A percentile compares a stretch with the other conserved stretches of the same genome.
These are phyloP conservation scores for Beauveria medogensis DNA, from an alignment of 2,329 filamentous ascomycete genomes.

Conservation along the genomic window DNA sequence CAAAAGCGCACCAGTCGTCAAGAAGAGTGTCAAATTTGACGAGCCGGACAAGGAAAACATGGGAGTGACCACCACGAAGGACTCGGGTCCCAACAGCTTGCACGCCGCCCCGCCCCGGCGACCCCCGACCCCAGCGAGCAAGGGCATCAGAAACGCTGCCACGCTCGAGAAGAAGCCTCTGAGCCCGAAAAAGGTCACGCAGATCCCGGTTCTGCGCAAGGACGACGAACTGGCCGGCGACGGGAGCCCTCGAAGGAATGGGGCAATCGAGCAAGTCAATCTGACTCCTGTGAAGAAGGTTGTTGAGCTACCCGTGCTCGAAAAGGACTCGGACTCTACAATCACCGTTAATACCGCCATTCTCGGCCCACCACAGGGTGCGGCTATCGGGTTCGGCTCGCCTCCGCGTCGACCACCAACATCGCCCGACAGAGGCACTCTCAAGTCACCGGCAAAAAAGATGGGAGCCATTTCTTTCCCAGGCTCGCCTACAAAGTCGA, in stretches of 20 bases:
- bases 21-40: conserved; percentile 57
- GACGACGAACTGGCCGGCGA: conserved; percentile 47
- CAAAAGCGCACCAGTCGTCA: conserved; percentile 24
- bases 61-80: conserved; percentile 34
- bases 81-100: conserved; percentile 27
- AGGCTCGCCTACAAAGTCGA: conserved; percentile 25
- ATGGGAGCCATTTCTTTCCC: conserved; percentile 24
- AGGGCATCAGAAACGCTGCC: conserved; percentile 26
- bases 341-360: conserved; percentile 21
- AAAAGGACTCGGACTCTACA: conserved; percentile 17
- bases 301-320: conserved; percentile 10
- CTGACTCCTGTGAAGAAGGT: conserved; percentile 37
- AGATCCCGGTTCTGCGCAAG: conserved; percentile 37
- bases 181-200: conserved; percentile 58
- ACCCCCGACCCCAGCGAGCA: conserved; percentile 22
- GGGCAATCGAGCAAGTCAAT: background rate
- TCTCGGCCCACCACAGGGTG: conserved; percentile 28
- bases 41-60: conserved; percentile 59
- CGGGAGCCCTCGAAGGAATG: conserved; percentile 45
- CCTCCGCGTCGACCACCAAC: conserved; percentile 47
- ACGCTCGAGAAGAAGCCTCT: conserved; percentile 42
- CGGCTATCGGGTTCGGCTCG: conserved; percentile 37
- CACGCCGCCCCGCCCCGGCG: conserved; percentile 37
- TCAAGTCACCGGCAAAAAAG: conserved; percentile 48
- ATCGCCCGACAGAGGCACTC: conserved; percentile 45